These are phyloP conservation scores for Pinus tabuliformis DNA, from an alignment of 75 land plant genomes.

Conservation along the genomic window DNA sequence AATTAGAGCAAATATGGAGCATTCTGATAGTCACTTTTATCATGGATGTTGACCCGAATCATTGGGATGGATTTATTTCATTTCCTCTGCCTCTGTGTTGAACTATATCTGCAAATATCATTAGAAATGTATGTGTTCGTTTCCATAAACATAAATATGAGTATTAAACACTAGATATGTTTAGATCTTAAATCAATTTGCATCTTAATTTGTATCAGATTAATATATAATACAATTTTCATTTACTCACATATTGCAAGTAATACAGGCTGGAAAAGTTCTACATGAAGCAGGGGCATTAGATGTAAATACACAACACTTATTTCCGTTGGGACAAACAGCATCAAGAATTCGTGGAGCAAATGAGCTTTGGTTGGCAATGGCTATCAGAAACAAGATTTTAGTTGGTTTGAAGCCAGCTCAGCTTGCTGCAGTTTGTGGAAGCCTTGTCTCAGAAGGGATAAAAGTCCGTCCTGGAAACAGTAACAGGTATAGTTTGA, in stretches of 20 bases:
- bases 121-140: too few relatives aligned
- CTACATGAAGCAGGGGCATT: conserved; percentile 80
- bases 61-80: neutral
- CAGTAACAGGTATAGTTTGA: conserved; percentile 39
- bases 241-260: conserved; percentile 2
- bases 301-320: conserved; percentile 58
- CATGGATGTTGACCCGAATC: neutral
- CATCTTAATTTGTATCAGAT: neutral
- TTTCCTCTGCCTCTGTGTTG: neutral
- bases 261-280: conserved; percentile 75
- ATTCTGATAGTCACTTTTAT: neutral
- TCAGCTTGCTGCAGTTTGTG: conserved; percentile 94
- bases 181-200: neutral
- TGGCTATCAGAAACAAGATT: conserved; percentile 62
- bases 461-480: conserved; percentile 76
- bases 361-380: conserved; percentile 96
- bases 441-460: conserved; percentile 88
- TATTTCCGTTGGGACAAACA: conserved; percentile 84
- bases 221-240: neutral
- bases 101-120: too few relatives aligned
- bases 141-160: neutral
- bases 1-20: neutral
- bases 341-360: conserved; percentile 85
- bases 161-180: neutral
- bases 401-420: conserved; percentile 67